A percentile compares a stretch with the other conserved stretches of the same genome.
These are phyloP conservation scores for Neofusicoccum parvum DNA, from an alignment of 2,329 filamentous ascomycete species.

Conservation along the genomic window DNA sequence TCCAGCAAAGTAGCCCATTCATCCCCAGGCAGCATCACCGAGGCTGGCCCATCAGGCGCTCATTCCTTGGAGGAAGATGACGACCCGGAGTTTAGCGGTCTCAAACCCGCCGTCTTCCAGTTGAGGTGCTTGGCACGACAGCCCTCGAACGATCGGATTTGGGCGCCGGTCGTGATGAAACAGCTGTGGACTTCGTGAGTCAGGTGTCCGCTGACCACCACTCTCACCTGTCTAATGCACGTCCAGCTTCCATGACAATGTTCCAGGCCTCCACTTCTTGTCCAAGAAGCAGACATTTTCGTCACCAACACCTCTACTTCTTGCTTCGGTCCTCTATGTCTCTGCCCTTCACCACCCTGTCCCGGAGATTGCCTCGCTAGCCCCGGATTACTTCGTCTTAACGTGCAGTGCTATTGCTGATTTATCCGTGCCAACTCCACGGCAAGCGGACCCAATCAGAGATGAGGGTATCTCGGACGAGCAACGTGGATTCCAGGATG, in stretches of 20 bases:
- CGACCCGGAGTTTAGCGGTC: constrained; percentile 27
- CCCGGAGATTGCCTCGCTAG: constrained; percentile 38
- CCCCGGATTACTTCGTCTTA: constrained; percentile 44
- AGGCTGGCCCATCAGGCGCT: constrained; percentile 24
- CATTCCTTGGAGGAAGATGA: constrained; percentile 24
- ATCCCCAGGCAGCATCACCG: constrained; percentile 17
- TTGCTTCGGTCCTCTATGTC: constrained; percentile 49
- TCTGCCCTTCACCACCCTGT: constrained; percentile 40
- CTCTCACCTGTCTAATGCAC: not conserved
- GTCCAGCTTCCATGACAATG: constrained; percentile 48
- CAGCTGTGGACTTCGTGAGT: constrained; percentile 40
- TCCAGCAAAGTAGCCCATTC: constrained; percentile 1
- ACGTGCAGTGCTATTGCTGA: constrained; percentile 46
- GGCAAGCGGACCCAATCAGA: constrained; percentile 8
- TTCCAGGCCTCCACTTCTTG: constrained; percentile 50
- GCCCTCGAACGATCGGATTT: constrained; percentile 32
- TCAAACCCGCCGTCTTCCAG: constrained; percentile 36
- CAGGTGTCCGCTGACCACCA: not conserved
- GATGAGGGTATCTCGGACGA: constrained; percentile 32
- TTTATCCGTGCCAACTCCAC: constrained; percentile 40
- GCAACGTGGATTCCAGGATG: constrained; percentile 47
- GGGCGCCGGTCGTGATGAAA: constrained; percentile 37
- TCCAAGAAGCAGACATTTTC: constrained; percentile 48
- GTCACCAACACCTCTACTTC: constrained; percentile 45
- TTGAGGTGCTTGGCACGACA: constrained; percentile 31